phyloP scores from a whole-genome alignment of 75 land plant species.

The Adiantum capillusveneris region DNA sequence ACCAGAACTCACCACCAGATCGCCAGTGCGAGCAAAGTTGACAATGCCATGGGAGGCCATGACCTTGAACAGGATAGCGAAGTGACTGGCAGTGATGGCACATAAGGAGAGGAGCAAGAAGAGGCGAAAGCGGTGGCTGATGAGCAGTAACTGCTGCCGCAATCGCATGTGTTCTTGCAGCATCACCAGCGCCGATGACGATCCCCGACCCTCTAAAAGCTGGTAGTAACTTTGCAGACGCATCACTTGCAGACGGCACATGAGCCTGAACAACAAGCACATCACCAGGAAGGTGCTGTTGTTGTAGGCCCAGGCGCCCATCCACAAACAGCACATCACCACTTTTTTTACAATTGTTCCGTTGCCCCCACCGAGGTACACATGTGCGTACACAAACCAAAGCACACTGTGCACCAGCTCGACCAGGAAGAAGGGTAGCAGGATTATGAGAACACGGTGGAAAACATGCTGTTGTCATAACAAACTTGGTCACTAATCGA shows the following conservation, averaged over 20 bases:
- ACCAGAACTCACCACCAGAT: conserved; percentile 73
- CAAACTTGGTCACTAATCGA: too few species aligned
- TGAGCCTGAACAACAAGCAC: conserved; percentile 33
- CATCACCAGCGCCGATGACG: conserved; percentile 9
- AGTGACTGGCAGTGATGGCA: conserved; percentile 63
- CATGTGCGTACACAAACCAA: conserved; percentile 24
- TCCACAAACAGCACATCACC: conserved; percentile 14
- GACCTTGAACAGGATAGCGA: conserved; percentile 51
- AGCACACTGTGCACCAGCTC: conserved; percentile 22
- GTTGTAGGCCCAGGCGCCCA: conserved; percentile 27
- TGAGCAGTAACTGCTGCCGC: conserved; percentile 21
- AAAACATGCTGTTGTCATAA: conserved; percentile 42
- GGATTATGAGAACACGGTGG: conserved; percentile 11
- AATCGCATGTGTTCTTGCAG: conserved; percentile 37
- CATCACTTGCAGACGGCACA: conserved; percentile 31
- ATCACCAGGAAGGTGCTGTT: conserved; percentile 24
- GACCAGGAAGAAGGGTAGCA: conserved; percentile 23
- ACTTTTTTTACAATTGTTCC: conserved; percentile 4
- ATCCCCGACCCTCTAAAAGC: conserved; percentile 10
- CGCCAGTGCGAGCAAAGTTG: conserved; percentile 68
- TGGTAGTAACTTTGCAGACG: conserved; percentile 25
- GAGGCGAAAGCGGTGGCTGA: conserved; percentile 35
- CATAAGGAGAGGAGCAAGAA: conserved; percentile 37
- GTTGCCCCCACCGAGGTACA: conserved; percentile 5
- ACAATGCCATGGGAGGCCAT: conserved; percentile 39